Conservation (phyloP, 129 eudicot genomes). For the Artemisia annua region DNA sequence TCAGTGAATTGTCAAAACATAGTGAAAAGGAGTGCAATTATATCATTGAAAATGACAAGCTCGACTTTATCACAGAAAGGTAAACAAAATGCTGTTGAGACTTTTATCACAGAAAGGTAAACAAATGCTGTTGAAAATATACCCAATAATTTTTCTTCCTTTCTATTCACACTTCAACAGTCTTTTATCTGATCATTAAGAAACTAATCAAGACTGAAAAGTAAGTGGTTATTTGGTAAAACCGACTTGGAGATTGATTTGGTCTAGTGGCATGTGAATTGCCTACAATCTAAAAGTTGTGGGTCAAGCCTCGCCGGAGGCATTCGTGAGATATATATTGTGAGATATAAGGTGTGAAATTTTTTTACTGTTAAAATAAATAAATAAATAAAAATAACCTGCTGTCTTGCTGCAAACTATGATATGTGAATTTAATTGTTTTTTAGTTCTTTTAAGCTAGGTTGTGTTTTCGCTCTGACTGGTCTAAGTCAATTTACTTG, state of each 20-base stretch:
- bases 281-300: no score
- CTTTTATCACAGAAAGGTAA: neutral
- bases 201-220: neutral
- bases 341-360: no score
- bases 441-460: slow-evolving; percentile 11
- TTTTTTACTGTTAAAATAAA: no score
- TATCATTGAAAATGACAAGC: slow-evolving; percentile 20
- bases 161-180: neutral
- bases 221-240: neutral
- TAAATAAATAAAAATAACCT: no score
- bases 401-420: no score
- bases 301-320: no score
- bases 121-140: neutral
- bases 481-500: slow-evolving; percentile 16
- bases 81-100: no score
- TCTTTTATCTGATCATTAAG: no score
- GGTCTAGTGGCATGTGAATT: no score
- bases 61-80: slow-evolving; percentile 13
- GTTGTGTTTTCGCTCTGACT: neutral
- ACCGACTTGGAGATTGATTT: neutral
- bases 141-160: neutral
- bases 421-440: neutral
- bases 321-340: no score
- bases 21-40: slow-evolving; percentile 8
- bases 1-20: slow-evolving; percentile 20